Conservation (phyloP, 768 basidiomycete genomes). For the Calocera cornea region DNA sequence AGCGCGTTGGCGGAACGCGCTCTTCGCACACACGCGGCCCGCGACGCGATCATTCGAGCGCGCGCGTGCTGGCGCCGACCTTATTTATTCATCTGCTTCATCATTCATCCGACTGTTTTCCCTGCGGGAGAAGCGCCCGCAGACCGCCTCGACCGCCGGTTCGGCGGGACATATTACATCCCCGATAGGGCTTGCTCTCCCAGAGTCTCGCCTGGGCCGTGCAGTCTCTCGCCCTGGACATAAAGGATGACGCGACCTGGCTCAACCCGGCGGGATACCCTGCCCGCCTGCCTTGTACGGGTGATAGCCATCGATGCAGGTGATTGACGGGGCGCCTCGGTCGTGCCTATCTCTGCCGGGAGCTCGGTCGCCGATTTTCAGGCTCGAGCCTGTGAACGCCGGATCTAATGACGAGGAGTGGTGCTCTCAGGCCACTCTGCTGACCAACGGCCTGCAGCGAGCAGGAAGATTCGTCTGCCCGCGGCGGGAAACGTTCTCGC, state of each 20-base stretch:
- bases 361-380: slow-evolving; percentile 4
- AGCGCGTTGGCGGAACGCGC: not conserved
- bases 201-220: not conserved
- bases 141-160: not conserved
- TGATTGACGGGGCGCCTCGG: not conserved
- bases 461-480: not conserved
- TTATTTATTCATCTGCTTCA: slow-evolving; percentile 4
- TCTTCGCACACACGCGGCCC: not conserved
- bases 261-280: not conserved
- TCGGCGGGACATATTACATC: not conserved
- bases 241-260: not conserved
- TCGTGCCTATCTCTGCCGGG: not conserved
- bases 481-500: not conserved
- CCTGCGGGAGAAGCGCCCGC: not conserved
- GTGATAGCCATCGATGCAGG: not conserved
- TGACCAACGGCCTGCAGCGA: not conserved
- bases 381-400: not conserved
- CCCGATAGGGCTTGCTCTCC: not conserved
- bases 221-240: not conserved
- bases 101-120: not conserved
- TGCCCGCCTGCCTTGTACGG: not conserved
- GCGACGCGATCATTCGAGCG: not conserved
- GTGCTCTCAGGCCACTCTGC: not conserved
- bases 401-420: not conserved
- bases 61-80: not conserved